These are phyloP conservation scores for Phytophthora citricola DNA, from an alignment of 352 stramenopile species.

Conservation along the genomic window DNA sequence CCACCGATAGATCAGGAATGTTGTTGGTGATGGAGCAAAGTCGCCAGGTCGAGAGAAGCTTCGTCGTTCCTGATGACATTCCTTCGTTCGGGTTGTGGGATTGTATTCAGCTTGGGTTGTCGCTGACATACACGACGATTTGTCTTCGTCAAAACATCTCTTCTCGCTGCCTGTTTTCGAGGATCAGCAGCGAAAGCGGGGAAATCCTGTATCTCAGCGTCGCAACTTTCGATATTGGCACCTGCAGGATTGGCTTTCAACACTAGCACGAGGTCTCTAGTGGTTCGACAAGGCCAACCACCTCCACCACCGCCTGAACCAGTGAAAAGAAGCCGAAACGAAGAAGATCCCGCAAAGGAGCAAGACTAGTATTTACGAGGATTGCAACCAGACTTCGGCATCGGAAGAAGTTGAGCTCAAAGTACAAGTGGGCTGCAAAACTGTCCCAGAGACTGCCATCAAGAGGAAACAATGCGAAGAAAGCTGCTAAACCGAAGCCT, in stretches of 20 bases:
- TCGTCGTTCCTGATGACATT: slow-evolving; percentile 46
- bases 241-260: slow-evolving; percentile 52
- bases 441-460: slow-evolving; percentile 3
- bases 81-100: slow-evolving; percentile 56
- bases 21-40: slow-evolving; percentile 38
- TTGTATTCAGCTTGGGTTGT: slow-evolving; percentile 54
- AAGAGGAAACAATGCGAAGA: background rate
- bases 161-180: slow-evolving; percentile 42
- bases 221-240: slow-evolving; percentile 41
- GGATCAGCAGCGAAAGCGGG: slow-evolving; percentile 17
- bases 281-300: slow-evolving; percentile 34
- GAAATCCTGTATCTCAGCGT: slow-evolving; percentile 25
- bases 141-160: slow-evolving; percentile 65
- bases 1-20: slow-evolving; percentile 4
- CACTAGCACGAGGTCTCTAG: slow-evolving; percentile 40
- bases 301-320: slow-evolving; percentile 2
- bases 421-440: slow-evolving; percentile 2
- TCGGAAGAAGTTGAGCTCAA: slow-evolving; percentile 7
- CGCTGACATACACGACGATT: slow-evolving; percentile 56
- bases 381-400: slow-evolving; percentile 18
- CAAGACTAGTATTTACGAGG: slow-evolving; percentile 12
- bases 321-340: slow-evolving; percentile 16
- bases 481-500: background rate
- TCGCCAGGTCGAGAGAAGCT: slow-evolving; percentile 57
- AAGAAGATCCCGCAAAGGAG: slow-evolving; percentile 4